phyloP scores from a whole-genome alignment of 345 rosid genomes.

The Eutrema heterophyllum region DNA sequence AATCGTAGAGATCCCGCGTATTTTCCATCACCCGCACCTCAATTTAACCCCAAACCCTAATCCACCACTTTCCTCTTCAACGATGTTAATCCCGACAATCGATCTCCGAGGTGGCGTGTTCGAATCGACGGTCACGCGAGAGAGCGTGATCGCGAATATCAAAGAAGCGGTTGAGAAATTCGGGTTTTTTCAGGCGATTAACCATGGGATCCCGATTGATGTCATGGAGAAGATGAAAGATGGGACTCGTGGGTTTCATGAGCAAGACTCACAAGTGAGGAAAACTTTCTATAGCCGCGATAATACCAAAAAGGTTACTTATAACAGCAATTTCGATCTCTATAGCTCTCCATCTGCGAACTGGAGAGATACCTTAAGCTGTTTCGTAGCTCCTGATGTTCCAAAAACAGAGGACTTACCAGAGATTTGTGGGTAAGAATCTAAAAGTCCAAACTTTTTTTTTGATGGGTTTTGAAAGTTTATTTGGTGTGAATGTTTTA shows the following conservation, averaged over 20 bases:
- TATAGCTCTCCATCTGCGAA: slow-evolving; percentile 25
- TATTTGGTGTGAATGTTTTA: slow-evolving; percentile 17
- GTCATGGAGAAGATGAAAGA: slow-evolving; percentile 22
- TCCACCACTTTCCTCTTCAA: background rate
- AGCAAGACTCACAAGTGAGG: slow-evolving; percentile 24
- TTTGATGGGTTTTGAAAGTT: background rate
- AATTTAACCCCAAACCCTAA: background rate
- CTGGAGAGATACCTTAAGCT: slow-evolving; percentile 37
- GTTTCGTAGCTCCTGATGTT: slow-evolving; percentile 24
- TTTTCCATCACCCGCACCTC: slow-evolving; percentile 15
- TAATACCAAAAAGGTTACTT: background rate
- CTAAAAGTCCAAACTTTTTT: background rate
- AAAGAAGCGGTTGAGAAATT: slow-evolving; percentile 18
- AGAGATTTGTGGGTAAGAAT: slow-evolving; percentile 31
- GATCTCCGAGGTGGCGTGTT: slow-evolving; percentile 22
- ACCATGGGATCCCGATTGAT: slow-evolving; percentile 17
- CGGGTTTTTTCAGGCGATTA: slow-evolving; percentile 26
- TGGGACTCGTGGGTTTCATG: slow-evolving; percentile 21
- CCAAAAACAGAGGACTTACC: slow-evolving; percentile 38
- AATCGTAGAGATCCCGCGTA: slow-evolving; percentile 21
- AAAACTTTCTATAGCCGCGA: slow-evolving; percentile 19
- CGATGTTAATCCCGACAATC: slow-evolving; percentile 17
- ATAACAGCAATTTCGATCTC: slow-evolving; percentile 31
- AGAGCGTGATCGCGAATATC: background rate
- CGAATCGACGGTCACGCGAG: background rate